These are phyloP conservation scores for Saturnispora dispora DNA, from an alignment of 805 yeast genomes.

Conservation along the genomic window DNA sequence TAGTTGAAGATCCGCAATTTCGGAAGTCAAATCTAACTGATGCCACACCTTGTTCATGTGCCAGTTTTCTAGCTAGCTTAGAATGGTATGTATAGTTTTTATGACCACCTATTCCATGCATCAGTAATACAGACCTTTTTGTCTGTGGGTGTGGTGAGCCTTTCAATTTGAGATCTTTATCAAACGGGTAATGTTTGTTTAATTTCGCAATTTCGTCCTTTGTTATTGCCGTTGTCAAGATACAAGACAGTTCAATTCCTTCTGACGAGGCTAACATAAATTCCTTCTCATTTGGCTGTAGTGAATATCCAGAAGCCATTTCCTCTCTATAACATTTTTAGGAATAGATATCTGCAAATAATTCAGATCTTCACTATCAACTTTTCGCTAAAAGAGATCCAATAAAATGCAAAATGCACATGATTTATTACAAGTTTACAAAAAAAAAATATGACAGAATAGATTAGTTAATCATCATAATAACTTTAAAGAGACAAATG, in stretches of 20 bases:
- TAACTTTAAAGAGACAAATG: not conserved
- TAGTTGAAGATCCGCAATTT: conserved; percentile 65
- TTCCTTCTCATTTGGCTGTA: conserved; percentile 13
- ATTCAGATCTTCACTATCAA: not conserved
- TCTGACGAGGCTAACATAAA: conserved; percentile 11
- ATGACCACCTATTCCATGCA: conserved; percentile 87
- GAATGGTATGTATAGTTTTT: conserved; percentile 70
- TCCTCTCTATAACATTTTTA: not conserved
- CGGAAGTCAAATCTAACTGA: conserved; percentile 78
- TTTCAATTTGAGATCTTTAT: not conserved
- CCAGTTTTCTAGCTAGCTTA: conserved; percentile 48
- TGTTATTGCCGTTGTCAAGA: conserved; percentile 17
- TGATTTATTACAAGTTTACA: not conserved
- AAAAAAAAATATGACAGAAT: not conserved
- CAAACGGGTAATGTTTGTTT: conserved; percentile 6
- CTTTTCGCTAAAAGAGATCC: not conserved
- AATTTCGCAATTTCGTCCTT: conserved; percentile 11
- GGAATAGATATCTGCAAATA: not conserved
- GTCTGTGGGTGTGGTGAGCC: conserved; percentile 13
- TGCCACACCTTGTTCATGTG: conserved; percentile 49
- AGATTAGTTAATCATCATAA: not conserved
- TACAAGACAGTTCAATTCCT: conserved; percentile 10
- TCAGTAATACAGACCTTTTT: conserved; percentile 37
- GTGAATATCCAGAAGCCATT: conserved; percentile 3
- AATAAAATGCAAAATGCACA: not conserved